phyloP scores from a whole-genome alignment of 306 rosid genomes.

The Casuarina glauca region DNA sequence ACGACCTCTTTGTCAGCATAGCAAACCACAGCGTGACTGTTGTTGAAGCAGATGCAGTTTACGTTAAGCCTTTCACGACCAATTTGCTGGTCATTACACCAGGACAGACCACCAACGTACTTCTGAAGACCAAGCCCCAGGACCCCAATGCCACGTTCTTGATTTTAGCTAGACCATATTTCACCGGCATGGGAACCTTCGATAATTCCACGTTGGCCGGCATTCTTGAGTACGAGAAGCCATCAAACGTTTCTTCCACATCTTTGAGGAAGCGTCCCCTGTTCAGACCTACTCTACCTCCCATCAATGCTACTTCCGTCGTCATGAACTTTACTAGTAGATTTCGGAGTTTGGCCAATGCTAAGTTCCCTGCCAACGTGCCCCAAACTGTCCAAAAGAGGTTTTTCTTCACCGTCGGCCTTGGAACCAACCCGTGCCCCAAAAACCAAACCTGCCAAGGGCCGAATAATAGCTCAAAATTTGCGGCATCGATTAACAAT shows the following conservation, averaged over 20 bases:
- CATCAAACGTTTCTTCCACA: conserved; percentile 10
- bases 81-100: conserved; percentile 45
- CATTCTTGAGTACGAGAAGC: conserved; percentile 51
- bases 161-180: conserved; percentile 72
- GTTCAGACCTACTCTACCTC: conserved; percentile 51
- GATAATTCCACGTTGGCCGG: conserved; percentile 76
- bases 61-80: conserved; percentile 58
- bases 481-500: conserved; percentile 63
- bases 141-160: conserved; percentile 55
- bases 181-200: conserved; percentile 65
- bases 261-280: conserved; percentile 14
- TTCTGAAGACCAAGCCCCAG: conserved; percentile 45
- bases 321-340: conserved; percentile 48
- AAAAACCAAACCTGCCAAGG: conserved; percentile 71
- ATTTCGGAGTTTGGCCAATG: conserved; percentile 50
- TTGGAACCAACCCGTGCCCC: conserved; percentile 66
- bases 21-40: conserved; percentile 62
- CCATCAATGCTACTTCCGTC: conserved; percentile 47
- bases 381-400: conserved; percentile 46
- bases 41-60: conserved; percentile 73
- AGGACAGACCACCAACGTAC: conserved; percentile 70
- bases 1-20: conserved; percentile 55
- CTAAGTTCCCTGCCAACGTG: conserved; percentile 60
- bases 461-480: conserved; percentile 60
- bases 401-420: conserved; percentile 64